phyloP scores from a whole-genome alignment of 176 grass and related monocot species.

The Poa annua region DNA sequence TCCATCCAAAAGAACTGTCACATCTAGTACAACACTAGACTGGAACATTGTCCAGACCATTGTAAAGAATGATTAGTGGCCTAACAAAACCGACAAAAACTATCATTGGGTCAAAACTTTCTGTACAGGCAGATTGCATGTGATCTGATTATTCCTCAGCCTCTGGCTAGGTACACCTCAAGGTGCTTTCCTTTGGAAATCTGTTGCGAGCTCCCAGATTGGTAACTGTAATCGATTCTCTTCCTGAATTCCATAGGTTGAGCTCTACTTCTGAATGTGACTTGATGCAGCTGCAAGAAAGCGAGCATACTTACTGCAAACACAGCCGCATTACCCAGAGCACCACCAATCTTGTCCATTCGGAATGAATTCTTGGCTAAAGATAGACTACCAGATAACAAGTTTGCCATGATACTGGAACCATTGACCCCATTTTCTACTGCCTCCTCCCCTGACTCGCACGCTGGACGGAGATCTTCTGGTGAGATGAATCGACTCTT shows the following conservation, averaged over 20 bases:
- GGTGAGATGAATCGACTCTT: constrained; percentile 53
- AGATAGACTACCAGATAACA: constrained; percentile 61
- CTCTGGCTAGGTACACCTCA: constrained; percentile 70
- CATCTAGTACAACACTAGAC: constrained; percentile 21
- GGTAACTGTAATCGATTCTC: constrained; percentile 40
- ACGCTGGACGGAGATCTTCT: constrained; percentile 48
- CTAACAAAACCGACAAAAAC: constrained; percentile 46
- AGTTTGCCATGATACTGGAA: constrained; percentile 54
- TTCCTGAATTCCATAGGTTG: constrained; percentile 41
- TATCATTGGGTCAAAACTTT: constrained; percentile 45
- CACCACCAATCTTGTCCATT: constrained; percentile 47
- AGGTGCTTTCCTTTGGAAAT: constrained; percentile 54
- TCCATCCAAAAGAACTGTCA: constrained; percentile 43
- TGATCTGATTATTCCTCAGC: constrained; percentile 48
- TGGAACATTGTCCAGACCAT: constrained; percentile 35
- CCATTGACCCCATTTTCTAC: constrained; percentile 42
- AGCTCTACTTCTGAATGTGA: constrained; percentile 49
- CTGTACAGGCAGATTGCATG: constrained; percentile 41
- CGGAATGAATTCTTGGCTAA: constrained; percentile 64
- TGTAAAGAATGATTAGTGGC: constrained; percentile 54
- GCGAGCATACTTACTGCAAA: constrained; percentile 91
- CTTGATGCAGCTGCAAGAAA: constrained; percentile 70
- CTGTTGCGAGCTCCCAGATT: constrained; percentile 43
- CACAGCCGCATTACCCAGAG: constrained; percentile 65
- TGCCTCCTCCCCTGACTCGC: constrained; percentile 43